phyloP scores from a whole-genome alignment of 2,329 filamentous ascomycete genomes.

The Blastomyces parvus region DNA sequence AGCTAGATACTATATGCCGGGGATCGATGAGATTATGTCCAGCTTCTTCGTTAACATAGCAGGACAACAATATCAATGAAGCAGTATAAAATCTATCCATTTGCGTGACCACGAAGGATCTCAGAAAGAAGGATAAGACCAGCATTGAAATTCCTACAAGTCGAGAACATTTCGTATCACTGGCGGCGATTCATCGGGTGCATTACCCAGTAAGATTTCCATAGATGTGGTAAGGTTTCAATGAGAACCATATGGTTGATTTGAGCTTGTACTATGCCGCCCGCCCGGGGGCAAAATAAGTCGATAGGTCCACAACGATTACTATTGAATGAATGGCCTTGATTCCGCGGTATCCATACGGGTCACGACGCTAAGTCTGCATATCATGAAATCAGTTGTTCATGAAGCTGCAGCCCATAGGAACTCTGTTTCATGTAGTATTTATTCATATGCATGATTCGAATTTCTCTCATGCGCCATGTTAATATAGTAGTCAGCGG shows the following conservation, averaged over 20 bases:
- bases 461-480: conserved; percentile 13
- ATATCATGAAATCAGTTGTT: background rate
- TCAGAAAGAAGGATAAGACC: conserved; percentile 13
- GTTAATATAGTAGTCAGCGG: conserved; percentile 16
- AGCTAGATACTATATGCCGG: conserved; percentile 13
- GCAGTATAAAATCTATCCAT: conserved; percentile 8
- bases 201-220: conserved; percentile 19
- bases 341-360: conserved; percentile 8
- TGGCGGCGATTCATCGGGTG: conserved; percentile 19
- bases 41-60: background rate
- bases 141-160: conserved; percentile 14
- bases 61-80: background rate
- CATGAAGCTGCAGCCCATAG: background rate
- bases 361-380: conserved; percentile 14
- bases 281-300: conserved; percentile 13
- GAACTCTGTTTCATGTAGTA: background rate
- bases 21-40: conserved; percentile 12
- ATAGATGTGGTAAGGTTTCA: background rate
- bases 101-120: conserved; percentile 10
- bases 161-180: conserved; percentile 12
- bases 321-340: conserved; percentile 13
- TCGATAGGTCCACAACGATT: conserved; percentile 12
- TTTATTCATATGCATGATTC: conserved; percentile 16
- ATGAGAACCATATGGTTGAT: background rate
- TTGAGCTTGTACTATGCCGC: background rate